These are phyloP conservation scores for Thelephora aurantiotincta DNA, from an alignment of 768 basidiomycete species.

Conservation along the genomic window DNA sequence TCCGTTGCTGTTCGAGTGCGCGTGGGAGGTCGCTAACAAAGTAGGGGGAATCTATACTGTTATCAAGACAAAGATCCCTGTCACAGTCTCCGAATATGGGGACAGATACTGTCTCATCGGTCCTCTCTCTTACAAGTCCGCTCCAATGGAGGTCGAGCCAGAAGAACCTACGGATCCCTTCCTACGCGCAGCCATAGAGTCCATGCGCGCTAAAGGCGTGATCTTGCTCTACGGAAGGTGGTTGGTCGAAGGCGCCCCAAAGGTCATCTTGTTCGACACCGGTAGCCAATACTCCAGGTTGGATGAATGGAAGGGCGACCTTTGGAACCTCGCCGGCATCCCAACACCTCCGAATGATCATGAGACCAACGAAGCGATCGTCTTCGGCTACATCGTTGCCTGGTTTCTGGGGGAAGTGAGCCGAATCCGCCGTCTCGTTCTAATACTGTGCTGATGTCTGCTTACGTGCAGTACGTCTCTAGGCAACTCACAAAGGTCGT, in stretches of 20 bases:
- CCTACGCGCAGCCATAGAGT: constrained; percentile 58
- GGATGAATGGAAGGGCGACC: constrained; percentile 97
- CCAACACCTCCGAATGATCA: constrained; percentile 93
- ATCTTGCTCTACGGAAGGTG: constrained; percentile 94
- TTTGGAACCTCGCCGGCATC: constrained; percentile 97
- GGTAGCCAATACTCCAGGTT: constrained; percentile 74
- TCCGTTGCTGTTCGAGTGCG: constrained; percentile 83
- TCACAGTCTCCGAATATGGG: constrained; percentile 92
- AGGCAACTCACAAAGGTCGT: constrained; percentile 77
- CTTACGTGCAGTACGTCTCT: constrained; percentile 48
- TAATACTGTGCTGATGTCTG: constrained; percentile 6
- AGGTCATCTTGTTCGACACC: constrained; percentile 92
- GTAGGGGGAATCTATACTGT: constrained; percentile 99
- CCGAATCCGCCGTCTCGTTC: constrained; percentile 4
- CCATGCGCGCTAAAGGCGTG: constrained; percentile 81
- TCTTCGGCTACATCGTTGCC: constrained; percentile 95
- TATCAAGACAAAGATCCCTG: constrained; percentile 98
- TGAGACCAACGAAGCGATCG: constrained; percentile 96
- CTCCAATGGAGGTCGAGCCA: constrained; percentile 97
- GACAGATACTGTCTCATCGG: constrained; percentile 94
- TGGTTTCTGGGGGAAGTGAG: constrained; percentile 99
- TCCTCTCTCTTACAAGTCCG: constrained; percentile 95
- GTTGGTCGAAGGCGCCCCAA: constrained; percentile 95
- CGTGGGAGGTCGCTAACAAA: constrained; percentile 98
- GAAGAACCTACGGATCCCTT: constrained; percentile 78